Evolutionary conservation across 2,329 filamentous ascomycete species (phyloP).

Genomic region (Venturia oleaginea): DNA sequence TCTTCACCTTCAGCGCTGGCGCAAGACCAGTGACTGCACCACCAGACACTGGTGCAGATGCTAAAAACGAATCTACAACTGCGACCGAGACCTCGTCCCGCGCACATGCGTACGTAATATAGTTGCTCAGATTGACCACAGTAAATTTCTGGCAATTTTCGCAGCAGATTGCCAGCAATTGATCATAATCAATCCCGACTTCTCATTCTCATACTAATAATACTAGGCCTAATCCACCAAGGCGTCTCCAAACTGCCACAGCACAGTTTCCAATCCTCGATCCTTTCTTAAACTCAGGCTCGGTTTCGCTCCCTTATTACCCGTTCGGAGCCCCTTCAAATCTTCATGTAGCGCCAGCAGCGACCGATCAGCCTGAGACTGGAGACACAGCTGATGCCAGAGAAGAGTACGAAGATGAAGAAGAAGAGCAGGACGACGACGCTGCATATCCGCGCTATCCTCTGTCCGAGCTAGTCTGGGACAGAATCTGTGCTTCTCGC

Average conservation of each 20-base stretch:
- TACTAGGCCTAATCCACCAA: not conserved
- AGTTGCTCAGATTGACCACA: not conserved
- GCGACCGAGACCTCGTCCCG: not conserved
- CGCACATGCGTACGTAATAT: not conserved
- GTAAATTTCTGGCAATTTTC: not conserved
- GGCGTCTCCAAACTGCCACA: not conserved
- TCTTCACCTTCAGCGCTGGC: not conserved
- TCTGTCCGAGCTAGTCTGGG: not conserved
- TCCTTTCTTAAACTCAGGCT: not conserved
- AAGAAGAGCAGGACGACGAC: not conserved
- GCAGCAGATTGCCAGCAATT: not conserved
- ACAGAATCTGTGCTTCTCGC: not conserved
- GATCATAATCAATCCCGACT: not conserved
- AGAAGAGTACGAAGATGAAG: not conserved
- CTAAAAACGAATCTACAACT: not conserved
- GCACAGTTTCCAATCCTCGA: not conserved
- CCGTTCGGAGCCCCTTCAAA: not conserved
- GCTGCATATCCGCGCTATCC: not conserved
- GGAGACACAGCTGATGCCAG: not conserved
- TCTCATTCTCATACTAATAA: not conserved
- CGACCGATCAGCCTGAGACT: not conserved
- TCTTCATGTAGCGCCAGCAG: not conserved
- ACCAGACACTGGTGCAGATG: not conserved
- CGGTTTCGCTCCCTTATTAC: not conserved
- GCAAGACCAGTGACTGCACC: not conserved